Base-by-base conservation (phyloP, 2,329 filamentous ascomycete species). In the Exutisphaerella laricina region DNA sequence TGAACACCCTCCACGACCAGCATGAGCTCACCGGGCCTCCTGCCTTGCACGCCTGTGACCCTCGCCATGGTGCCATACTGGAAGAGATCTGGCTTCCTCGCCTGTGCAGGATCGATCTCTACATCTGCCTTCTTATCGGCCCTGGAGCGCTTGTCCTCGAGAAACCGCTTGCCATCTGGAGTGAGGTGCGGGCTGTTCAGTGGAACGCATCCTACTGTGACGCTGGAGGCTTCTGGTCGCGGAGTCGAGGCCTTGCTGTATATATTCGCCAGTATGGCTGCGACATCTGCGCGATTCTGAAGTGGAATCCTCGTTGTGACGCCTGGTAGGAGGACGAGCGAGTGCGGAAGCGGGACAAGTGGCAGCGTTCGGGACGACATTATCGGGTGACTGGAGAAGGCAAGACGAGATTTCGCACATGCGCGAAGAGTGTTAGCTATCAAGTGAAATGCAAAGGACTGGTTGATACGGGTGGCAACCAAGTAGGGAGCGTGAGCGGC, bases 141-240 rank as follows among this genome's bases (percentile, higher is more conserved):
- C 38, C 63, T 64, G n/a, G n/a, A n/a, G n/a, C n/a, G n/a, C 50
- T 73, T 72, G 29, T 72, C 68, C 41, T 84, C 78, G 42, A 94
- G 77, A 52, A 94, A 73, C 44, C 80, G 77, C 65, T 89, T 82
- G 32, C 88, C 88, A 58, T 87, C 80, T 20, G 76, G 74, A 45
- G 80, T 82, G 18, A 95, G 73, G 17, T 82, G 75, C 3, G 83
- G 82, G 37, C 87, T 92, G 51, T 75, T 82, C 47, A 96, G 73
- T 14, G 92, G 92, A 41, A 97, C 81, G 64, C 90, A 97, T 40
- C 85, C 88, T 53, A 97, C 82, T 6, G 85, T 82, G 55, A 95
- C 80, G 54, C 80, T 74, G 49, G 75, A 77, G 20, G 80, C 77
- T 53, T 82, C 73, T 2, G 71, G 78, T 57, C 81, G 82, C 17